phyloP scores from a whole-genome alignment of 2,329 filamentous ascomycete species.

The Coleophoma eucalyptorum region DNA sequence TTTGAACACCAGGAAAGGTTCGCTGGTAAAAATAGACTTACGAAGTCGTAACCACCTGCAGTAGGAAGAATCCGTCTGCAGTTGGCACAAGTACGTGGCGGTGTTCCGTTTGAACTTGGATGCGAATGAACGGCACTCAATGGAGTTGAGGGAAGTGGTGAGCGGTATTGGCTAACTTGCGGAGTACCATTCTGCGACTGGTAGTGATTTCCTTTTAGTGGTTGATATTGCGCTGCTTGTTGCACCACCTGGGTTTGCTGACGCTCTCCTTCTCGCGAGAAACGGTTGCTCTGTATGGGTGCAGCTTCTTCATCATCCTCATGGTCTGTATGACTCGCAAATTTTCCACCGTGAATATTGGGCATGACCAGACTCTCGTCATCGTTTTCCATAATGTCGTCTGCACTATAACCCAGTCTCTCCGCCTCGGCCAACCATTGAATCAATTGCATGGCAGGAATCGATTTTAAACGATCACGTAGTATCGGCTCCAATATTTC shows the following conservation, averaged over 20 bases:
- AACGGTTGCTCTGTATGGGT: neutral
- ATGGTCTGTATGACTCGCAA: neutral
- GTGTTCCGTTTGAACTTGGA: too few relatives aligned
- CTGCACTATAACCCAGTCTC: conserved; percentile 21
- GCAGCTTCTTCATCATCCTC: neutral
- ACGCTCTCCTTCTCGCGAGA: too few relatives aligned
- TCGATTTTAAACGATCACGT: conserved; percentile 13
- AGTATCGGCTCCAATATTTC: conserved; percentile 16
- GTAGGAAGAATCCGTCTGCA: too few relatives aligned
- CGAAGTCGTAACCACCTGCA: neutral
- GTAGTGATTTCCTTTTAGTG: too few relatives aligned
- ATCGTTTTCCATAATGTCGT: conserved; percentile 21
- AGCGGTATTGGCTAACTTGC: too few relatives aligned
- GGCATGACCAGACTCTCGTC: conserved; percentile 16
- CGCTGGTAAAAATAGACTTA: neutral
- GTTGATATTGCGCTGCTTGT: too few relatives aligned
- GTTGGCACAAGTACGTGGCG: too few relatives aligned
- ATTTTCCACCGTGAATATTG: neutral
- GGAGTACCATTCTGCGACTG: too few relatives aligned
- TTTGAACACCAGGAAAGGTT: neutral
- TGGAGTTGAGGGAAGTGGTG: too few relatives aligned
- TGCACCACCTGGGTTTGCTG: too few relatives aligned
- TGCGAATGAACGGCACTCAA: too few relatives aligned
- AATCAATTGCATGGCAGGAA: conserved; percentile 17
- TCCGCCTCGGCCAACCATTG: conserved; percentile 19